phyloP scores from a whole-genome alignment of 306 rosid genomes.

The Rosa chinensis region DNA sequence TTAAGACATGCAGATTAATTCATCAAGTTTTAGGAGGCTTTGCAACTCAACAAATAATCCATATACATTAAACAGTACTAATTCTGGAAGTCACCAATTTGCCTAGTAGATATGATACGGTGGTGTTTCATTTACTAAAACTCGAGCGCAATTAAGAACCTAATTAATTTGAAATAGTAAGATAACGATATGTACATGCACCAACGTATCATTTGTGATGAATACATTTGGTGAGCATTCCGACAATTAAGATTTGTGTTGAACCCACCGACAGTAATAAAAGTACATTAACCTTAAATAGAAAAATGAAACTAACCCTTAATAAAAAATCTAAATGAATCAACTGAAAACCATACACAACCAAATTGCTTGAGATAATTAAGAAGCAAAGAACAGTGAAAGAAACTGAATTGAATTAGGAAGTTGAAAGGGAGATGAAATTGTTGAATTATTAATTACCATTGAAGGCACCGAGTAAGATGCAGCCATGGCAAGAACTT shows the following conservation, averaged over 20 bases:
- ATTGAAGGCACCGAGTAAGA: slow-evolving; percentile 78
- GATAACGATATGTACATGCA: neutral
- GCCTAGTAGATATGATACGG: neutral
- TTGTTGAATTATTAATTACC: slow-evolving; percentile 35
- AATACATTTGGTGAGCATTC: neutral
- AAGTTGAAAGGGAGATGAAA: neutral
- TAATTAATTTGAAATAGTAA: neutral
- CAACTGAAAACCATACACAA: neutral
- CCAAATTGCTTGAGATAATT: neutral
- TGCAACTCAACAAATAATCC: neutral
- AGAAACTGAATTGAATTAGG: neutral
- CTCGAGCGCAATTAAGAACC: neutral
- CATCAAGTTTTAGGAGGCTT: neutral
- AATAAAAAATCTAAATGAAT: neutral
- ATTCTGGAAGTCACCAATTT: neutral
- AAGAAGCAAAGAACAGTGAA: neutral
- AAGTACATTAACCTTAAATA: neutral
- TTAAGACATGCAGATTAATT: neutral
- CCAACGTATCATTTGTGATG: neutral
- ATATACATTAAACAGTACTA: neutral
- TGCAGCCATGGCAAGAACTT: slow-evolving; percentile 72
- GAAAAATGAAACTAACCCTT: neutral
- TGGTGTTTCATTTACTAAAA: neutral
- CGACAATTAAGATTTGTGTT: neutral
- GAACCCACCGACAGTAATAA: neutral